Evolutionary conservation across 1,284 basidiomycete species (phyloP).

Genomic region (Marasmius sp.): DNA sequence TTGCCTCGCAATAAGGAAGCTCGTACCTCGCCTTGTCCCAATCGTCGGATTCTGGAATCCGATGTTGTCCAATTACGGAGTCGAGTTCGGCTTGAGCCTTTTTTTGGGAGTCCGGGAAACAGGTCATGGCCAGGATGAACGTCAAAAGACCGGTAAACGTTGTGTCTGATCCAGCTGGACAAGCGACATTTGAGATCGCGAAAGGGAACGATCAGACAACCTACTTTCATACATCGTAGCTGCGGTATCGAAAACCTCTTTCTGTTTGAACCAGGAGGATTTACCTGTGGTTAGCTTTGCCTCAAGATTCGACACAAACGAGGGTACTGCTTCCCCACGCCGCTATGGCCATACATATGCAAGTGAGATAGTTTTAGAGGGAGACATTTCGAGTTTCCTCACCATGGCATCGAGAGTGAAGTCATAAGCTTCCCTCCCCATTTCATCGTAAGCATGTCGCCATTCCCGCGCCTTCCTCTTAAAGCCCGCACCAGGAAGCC

Average conservation of each 20-base stretch:
- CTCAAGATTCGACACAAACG: neutral
- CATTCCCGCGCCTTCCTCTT: slow-evolving; percentile 8
- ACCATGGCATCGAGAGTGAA: slow-evolving; percentile 7
- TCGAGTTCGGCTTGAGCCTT: slow-evolving; percentile 19
- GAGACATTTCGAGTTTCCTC: neutral
- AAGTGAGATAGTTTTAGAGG: no score
- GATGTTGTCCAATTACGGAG: slow-evolving; percentile 8
- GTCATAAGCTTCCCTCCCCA: slow-evolving; percentile 4
- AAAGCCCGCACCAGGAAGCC: slow-evolving; percentile 12
- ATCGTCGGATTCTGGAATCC: slow-evolving; percentile 17
- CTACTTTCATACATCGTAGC: slow-evolving; percentile 9
- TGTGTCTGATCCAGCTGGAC: slow-evolving; percentile 6
- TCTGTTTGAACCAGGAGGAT: neutral
- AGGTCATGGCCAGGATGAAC: slow-evolving; percentile 8
- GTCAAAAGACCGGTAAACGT: neutral
- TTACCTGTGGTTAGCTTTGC: neutral
- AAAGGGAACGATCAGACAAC: neutral
- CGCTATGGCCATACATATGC: no score
- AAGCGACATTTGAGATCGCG: neutral
- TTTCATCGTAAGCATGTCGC: neutral
- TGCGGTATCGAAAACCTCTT: neutral
- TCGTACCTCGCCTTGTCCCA: neutral
- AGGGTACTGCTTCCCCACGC: no score
- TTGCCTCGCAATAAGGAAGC: slow-evolving; percentile 12
- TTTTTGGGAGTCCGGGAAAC: slow-evolving; percentile 13